Base-by-base conservation (phyloP, 306 rosid species). In the Argentina anserina region DNA sequence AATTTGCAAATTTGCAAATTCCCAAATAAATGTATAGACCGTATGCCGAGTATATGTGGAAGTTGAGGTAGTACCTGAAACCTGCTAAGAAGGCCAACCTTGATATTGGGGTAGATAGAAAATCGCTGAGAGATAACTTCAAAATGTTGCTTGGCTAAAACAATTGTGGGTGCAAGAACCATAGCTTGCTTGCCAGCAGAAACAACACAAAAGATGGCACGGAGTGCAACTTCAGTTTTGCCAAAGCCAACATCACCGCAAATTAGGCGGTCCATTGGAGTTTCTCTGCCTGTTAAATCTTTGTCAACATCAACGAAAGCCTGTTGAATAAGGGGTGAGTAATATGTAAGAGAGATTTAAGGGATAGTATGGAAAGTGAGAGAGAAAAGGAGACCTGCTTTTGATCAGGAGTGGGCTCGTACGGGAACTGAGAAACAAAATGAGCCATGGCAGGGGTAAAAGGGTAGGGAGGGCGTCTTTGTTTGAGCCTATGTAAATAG, bases 221-320 rank as follows among this genome's bases (percentile, higher is more conserved):
- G 97, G 62, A 94, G 45, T n/a, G 98, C 98, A 77, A 91, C 98
- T 86, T 94, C 97, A 69, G 98, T 94, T 79, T 94, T 94, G 70
- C 98, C 97, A 84, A 94, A 94, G 70, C 98, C 98, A 58, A 94
- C 98, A 80, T 94, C 98, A 47, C 98, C 97, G 79, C 98, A 94
- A 73, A 94, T 89, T 72, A 94, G 84, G 70, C 96, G 86, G 86
- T 94, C 98, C 97, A 91, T 94, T 17, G 98, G 98, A 76, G 96
- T 91, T 80, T 88, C 92, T 81, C 87, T 81, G 81, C 73, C 84
- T 0, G 90, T 94, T 90, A 94, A 82, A 88, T 91, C 98, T 78
- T 70, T 87, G 65, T 87, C 92, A 70, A 94, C 96, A 78, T 94
- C 98, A 73, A 88, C 61, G 83, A 94, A 94, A 75, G 98, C 96